A percentile compares a stretch with the other conserved stretches of the same genome.
Evolutionary conservation across 345 rosid species (phyloP).

Genomic region (Brassica cretica): DNA sequence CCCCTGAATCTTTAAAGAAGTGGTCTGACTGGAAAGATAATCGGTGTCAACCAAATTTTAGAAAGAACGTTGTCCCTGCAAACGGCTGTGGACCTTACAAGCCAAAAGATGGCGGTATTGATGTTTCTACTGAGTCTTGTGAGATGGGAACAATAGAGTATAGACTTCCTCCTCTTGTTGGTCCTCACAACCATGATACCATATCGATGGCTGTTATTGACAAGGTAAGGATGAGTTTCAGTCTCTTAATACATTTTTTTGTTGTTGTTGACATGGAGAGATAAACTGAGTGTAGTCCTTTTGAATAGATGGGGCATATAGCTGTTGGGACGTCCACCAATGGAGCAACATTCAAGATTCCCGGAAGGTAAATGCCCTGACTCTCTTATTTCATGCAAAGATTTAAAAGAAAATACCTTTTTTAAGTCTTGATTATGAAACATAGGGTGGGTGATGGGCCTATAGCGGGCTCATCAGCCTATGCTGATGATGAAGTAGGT

Average conservation of each 20-base stretch:
- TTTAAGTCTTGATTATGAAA: background rate
- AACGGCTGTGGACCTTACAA: constrained; percentile 80
- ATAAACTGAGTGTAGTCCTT: constrained; percentile 1
- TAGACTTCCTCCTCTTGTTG: constrained; percentile 53
- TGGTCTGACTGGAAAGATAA: constrained; percentile 80
- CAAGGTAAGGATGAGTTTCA: constrained; percentile 52
- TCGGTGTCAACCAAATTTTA: constrained; percentile 75
- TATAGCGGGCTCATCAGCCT: constrained; percentile 84
- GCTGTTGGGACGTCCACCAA: constrained; percentile 98
- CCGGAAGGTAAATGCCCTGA: constrained; percentile 65
- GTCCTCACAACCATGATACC: constrained; percentile 82
- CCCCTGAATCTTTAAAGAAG: constrained; percentile 67
- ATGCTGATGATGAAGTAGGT: constrained; percentile 81
- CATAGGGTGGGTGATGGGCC: constrained; percentile 95
- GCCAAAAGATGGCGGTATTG: constrained; percentile 31
- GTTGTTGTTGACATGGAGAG: background rate
- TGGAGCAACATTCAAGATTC: constrained; percentile 93
- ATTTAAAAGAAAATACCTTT: background rate
- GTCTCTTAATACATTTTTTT: background rate
- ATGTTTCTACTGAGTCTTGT: constrained; percentile 23
- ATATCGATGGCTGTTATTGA: constrained; percentile 92
- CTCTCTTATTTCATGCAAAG: background rate
- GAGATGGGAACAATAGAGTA: constrained; percentile 41
- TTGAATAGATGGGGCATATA: constrained; percentile 66
- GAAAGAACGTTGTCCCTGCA: constrained; percentile 71